Conservation (phyloP, 805 yeast species). For the Yamadazyma olivae region DNA sequence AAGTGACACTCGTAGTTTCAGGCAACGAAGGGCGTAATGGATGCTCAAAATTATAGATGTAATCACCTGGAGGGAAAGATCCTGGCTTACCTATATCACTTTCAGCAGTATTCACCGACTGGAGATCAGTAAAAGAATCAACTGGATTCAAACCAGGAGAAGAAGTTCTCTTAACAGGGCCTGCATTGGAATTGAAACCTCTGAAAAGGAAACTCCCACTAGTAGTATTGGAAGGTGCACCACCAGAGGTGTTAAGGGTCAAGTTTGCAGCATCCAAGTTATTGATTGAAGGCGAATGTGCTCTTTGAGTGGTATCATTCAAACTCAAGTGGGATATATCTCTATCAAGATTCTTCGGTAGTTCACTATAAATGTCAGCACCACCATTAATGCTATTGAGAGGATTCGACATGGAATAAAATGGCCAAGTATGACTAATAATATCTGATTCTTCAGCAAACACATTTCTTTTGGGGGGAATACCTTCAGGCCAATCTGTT, state of each 20-base stretch:
- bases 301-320: constrained; percentile 22
- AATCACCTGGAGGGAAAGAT: constrained; percentile 80
- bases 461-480: constrained; percentile 80
- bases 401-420: constrained; percentile 43
- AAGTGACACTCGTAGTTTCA: constrained; percentile 72
- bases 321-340: constrained; percentile 37
- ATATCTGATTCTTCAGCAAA: constrained; percentile 63
- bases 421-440: constrained; percentile 87
- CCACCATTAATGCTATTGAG: constrained; percentile 32
- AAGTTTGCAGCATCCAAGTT: background rate
- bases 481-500: constrained; percentile 98
- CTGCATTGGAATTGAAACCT: constrained; percentile 23
- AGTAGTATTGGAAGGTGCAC: constrained; percentile 4
- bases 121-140: constrained; percentile 21
- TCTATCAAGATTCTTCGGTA: constrained; percentile 14
- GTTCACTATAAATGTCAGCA: constrained; percentile 44
- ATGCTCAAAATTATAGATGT: constrained; percentile 88
- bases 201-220: constrained; percentile 19
- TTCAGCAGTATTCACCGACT: constrained; percentile 12
- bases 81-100: constrained; percentile 21
- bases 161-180: constrained; percentile 26
- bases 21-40: constrained; percentile 80
- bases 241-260: background rate
- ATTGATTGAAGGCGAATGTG: constrained; percentile 8
- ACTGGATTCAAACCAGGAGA: constrained; percentile 25